phyloP scores from a whole-genome alignment of 2,329 filamentous ascomycete species.

The Pyrenochaeta sp. region DNA sequence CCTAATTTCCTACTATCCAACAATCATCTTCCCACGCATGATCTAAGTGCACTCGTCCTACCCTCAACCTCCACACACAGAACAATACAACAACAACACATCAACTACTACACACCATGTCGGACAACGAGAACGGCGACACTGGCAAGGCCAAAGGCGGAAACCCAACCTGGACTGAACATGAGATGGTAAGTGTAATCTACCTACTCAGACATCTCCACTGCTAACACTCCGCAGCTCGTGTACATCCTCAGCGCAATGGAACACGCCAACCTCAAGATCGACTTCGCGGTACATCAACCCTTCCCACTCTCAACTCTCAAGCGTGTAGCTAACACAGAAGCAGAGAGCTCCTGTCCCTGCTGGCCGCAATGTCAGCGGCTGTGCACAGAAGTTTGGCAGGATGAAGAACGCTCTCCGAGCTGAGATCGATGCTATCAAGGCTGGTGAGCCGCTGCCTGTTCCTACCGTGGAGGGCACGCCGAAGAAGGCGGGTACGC shows the following conservation, averaged over 20 bases:
- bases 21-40: not conserved
- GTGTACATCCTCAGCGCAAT: conserved; percentile 18
- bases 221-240: conserved; percentile 20
- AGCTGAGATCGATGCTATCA: conserved; percentile 23
- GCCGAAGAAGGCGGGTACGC: conserved; percentile 13
- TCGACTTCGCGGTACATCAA: conserved; percentile 23
- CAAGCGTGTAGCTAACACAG: not conserved
- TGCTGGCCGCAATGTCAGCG: conserved; percentile 25
- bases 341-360: conserved; percentile 28
- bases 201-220: no score
- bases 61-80: not conserved
- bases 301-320: not conserved
- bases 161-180: conserved; percentile 19
- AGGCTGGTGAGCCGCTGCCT: conserved; percentile 12
- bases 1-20: not conserved
- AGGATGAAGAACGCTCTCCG: conserved; percentile 20
- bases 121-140: not conserved
- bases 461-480: conserved; percentile 3
- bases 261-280: conserved; percentile 9
- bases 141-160: not conserved
- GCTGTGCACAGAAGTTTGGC: conserved; percentile 31
- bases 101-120: conserved; percentile 1
- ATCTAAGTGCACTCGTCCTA: not conserved
- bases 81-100: not conserved
- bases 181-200: conserved; percentile 18